Conservation (phyloP, 2,329 filamentous ascomycete species). For the Pestalotiopsis sp. region DNA sequence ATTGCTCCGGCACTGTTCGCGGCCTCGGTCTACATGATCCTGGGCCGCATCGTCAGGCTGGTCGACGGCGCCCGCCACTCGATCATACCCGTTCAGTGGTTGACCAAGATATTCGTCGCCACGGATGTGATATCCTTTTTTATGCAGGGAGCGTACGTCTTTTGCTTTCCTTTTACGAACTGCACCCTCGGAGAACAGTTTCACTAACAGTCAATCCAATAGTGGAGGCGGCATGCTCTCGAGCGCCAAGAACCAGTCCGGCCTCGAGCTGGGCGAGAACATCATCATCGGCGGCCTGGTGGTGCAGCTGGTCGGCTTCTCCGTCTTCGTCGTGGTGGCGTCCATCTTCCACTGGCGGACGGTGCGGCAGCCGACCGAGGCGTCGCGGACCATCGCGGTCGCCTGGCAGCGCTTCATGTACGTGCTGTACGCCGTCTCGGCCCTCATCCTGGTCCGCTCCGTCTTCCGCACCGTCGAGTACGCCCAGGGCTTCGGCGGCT, state of each 20-base stretch:
- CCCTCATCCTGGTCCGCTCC: conserved; percentile 37
- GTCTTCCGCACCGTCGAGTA: conserved; percentile 42
- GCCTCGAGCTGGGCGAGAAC: conserved; percentile 37
- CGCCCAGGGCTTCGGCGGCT: conserved; percentile 27
- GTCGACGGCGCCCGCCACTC: conserved; percentile 40
- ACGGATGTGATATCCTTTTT: conserved; percentile 49
- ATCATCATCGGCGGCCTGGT: conserved; percentile 51
- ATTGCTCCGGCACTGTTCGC: conserved; percentile 42
- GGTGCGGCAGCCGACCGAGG: conserved; percentile 17
- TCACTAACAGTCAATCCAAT: neutral
- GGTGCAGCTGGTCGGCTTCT: conserved; percentile 53
- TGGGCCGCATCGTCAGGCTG: conserved; percentile 37
- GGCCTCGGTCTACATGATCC: conserved; percentile 22
- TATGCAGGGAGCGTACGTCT: conserved; percentile 41
- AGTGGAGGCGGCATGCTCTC: conserved; percentile 15
- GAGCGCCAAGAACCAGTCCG: conserved; percentile 21
- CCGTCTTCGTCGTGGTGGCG: conserved; percentile 47
- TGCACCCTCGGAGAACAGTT: neutral
- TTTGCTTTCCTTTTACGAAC: neutral
- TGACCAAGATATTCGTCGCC: conserved; percentile 49
- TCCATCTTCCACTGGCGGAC: conserved; percentile 40
- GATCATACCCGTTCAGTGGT: conserved; percentile 40
- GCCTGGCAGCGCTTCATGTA: conserved; percentile 27
- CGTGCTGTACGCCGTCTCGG: conserved; percentile 16
- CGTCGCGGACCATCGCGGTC: conserved; percentile 6